A percentile compares a stretch with the other conserved stretches of the same genome.
These are phyloP conservation scores for Claviceps sp. DNA, from an alignment of 2,329 filamentous ascomycete species.

Conservation along the genomic window DNA sequence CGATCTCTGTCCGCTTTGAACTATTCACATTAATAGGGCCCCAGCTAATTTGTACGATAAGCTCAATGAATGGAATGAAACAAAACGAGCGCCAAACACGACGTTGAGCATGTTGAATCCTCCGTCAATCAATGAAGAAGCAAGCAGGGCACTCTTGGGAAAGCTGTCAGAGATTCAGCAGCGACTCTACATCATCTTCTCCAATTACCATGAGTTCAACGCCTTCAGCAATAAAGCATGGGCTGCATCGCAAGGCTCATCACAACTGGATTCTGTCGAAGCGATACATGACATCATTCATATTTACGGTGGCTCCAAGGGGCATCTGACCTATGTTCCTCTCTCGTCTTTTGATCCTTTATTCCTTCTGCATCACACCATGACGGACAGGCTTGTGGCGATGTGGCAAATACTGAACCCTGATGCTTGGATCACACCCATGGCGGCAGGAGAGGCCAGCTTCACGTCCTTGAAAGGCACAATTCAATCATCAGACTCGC, in stretches of 20 bases:
- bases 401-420: constrained; percentile 69
- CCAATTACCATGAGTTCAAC: constrained; percentile 53
- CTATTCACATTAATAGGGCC: background rate
- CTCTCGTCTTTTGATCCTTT: constrained; percentile 69
- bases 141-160: constrained; percentile 30
- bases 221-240: constrained; percentile 58
- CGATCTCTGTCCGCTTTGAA: constrained; percentile 2
- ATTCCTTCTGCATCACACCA: constrained; percentile 66
- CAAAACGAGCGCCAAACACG: constrained; percentile 39
- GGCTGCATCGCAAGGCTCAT: constrained; percentile 32
- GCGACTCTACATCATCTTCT: constrained; percentile 54
- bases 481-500: constrained; percentile 39
- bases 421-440: constrained; percentile 48
- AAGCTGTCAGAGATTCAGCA: constrained; percentile 43
- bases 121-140: constrained; percentile 44
- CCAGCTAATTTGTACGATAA: constrained; percentile 14
- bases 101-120: constrained; percentile 16
- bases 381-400: constrained; percentile 61
- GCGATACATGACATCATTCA: constrained; percentile 52
- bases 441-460: constrained; percentile 40
- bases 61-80: constrained; percentile 47
- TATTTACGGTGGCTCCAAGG: constrained; percentile 41
- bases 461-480: constrained; percentile 45
- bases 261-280: constrained; percentile 50
- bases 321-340: constrained; percentile 57